Base-by-base conservation (phyloP, 768 basidiomycete genomes). In the Boletus pseudopeckii region DNA sequence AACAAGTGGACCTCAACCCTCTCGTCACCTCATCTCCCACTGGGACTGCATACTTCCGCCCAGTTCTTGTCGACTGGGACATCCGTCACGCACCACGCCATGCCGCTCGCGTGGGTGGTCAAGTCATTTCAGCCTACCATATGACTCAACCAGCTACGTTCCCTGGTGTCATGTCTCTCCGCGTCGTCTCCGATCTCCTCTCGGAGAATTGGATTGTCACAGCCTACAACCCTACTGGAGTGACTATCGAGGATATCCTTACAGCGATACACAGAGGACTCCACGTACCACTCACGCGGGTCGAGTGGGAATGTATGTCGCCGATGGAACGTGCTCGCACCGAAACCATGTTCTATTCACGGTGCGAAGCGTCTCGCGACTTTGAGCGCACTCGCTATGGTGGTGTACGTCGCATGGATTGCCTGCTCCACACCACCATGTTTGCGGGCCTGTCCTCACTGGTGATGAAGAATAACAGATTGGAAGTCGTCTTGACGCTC, bases 171-270 rank as follows among this genome's bases (percentile, higher is more conserved):
- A 42, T 57, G 32, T 55, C 56, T 20, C 67, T 85, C 26, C 66
- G 62, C 37, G 55, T 85, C 51, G 62, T 68, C 10, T 83, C 80
- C 53, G 81, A 75, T 28, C 61, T 82, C 53, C 72, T 80, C 20
- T 74, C 72, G 10, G 72, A 67, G 44, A 55, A 69, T 10, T 82
- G 80, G 78, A 64, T 65, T 5, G 75, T 80, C 30, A 56, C 70
- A 10, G 72, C 71, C 9, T 58, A 64, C n/a, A 80, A 77, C 58
- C 66, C 72, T 7, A 60, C 62, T 0, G 79, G 78, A 9, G 76
- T 85, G 39, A 84, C 81, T 2, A 62, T 85, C 50, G 64, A 64
- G n/a, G 79, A 85, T 43, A 72, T 84, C 20, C 66, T 85, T 5
- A 52, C 71, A 2, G 74, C 76, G n/a, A 78, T 84, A 42, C 70